A percentile compares a stretch with the other conserved stretches of the same genome.
These are phyloP conservation scores for Takashimella tepidaria DNA, from an alignment of 1,284 basidiomycete species.

Conservation along the genomic window DNA sequence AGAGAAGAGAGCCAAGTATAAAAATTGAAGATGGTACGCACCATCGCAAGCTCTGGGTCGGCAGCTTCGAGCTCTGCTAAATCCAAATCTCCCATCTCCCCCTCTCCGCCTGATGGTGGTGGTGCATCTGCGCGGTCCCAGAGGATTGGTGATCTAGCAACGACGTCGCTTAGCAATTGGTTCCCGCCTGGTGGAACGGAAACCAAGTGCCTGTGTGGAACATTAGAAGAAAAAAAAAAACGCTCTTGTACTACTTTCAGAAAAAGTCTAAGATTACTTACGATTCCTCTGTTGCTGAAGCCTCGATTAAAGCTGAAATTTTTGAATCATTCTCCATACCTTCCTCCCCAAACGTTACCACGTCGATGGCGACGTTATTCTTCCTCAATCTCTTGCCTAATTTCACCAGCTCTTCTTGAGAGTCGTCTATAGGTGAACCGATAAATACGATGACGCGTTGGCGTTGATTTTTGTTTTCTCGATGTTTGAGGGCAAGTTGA, in stretches of 20 bases:
- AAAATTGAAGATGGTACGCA: constrained; percentile 40
- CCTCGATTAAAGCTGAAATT: constrained; percentile 46
- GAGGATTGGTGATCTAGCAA: constrained; percentile 77
- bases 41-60: constrained; percentile 97
- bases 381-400: constrained; percentile 98
- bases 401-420: constrained; percentile 71
- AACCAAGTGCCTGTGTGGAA: constrained; percentile 61
- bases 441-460: constrained; percentile 93
- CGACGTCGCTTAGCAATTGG: constrained; percentile 74
- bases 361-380: constrained; percentile 95
- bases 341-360: constrained; percentile 64
- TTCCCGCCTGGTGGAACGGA: constrained; percentile 66
- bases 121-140: constrained; percentile 70
- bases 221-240: too few relatives aligned
- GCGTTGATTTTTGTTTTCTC: constrained; percentile 96
- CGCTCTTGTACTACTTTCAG: too few relatives aligned
- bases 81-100: constrained; percentile 62
- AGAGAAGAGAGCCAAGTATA: not conserved
- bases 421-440: constrained; percentile 70
- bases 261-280: too few relatives aligned
- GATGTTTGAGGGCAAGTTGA: constrained; percentile 92
- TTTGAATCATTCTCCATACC: constrained; percentile 46
- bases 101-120: constrained; percentile 45
- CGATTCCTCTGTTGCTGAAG: constrained; percentile 44
- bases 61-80: constrained; percentile 70